Base-by-base conservation (phyloP, 2,329 filamentous ascomycete species). In the Aureobasidium sp. region DNA sequence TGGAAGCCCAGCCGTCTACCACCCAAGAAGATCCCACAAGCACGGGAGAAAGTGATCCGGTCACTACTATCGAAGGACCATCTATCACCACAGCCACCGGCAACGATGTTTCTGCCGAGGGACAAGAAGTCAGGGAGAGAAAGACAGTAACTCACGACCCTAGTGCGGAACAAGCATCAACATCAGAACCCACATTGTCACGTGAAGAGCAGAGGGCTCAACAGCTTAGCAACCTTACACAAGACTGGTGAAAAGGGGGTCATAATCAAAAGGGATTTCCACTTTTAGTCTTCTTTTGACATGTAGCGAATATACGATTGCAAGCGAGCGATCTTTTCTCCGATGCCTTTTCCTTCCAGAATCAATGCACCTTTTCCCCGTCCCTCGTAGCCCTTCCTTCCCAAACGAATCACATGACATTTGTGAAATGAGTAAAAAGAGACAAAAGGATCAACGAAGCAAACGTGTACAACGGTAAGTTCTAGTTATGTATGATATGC, bases 161-260 rank as follows among this genome's bases (percentile, higher is more conserved):
- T 7, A 48, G 42, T 12, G 7, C 24, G 24, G 57, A 22, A 7
- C 33, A 42, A 5, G 2, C 57, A 14, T 35, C 40, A 3, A 1
- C 40, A 9, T 15, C 53, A 5, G 33, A 50, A 24, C 45, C 57
- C 5, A 1, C 33, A 2, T 31, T 50, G 27, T 22, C 57, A 12
- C 35, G 57, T 12, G 54, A 58, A 12, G 54, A 58, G 15, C 54
- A 58, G 45, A 31, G 29, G 11, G 57, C 45, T 6, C 57, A 60
- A 27, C 57, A 50, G 17, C 27, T 45, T 6, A 22, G 14, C 33
- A 60, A 60, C 3, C 57, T 60, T 24, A 22, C 57, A 1, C 24
- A 22, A 40, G 57, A 60, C n/a, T 60, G 57, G 57, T 60, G 48
- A 45, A 27, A 15, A 33, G 8, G 19, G 19, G 7, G 14, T 3